Evolutionary conservation across 2,329 filamentous ascomycete species (phyloP), one percentile per base, ranked within the genome.

Genomic region (Aspergillus pseudoterreus): DNA sequence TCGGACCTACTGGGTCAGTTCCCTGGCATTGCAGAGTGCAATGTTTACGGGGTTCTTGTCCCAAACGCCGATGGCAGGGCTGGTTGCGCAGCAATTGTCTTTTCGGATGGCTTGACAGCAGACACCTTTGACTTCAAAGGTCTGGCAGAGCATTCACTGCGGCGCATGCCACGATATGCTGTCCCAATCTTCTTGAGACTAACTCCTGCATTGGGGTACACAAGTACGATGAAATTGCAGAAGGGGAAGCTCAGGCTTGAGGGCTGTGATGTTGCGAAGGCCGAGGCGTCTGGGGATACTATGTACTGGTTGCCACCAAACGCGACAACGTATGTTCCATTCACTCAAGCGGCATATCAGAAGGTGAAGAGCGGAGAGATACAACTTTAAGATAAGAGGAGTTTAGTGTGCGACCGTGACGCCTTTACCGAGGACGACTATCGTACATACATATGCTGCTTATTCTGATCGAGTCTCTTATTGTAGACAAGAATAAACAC

Each of bases 21-120:
- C 14, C 33, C 49, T n/a, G 49, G 41, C 4, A 39, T 51, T 19
- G 21, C 22, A 6, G 41, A 45, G 24, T 43, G 42, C 21, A 51
- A 51, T 27, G 49, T 51, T 6, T 51, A 51, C 24, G 49, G 49
- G 4, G 49, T 51, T 1, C 32, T 44, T 11, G 30, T 51, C 14
- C 49, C 49, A 10, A 30, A 46, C 19, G 42, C 44, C 15, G 49
- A 51, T 32, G 49, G 49, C 4, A 19, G 43, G 3, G 43, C 49
- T 9, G 47, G 47, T 8, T 49, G 47, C 36, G 47, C 47, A 6
- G 47, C 47, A 9, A 10, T 49, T 14, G 14, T 43, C 21, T 24
- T 44, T 27, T 30, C 43, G 11, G 43, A 45, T 30, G 30, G 24
- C 11, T 4, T 45, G 24, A 33, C 24, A 3, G 43, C 17, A 14